phyloP scores from a whole-genome alignment of 352 stramenopile genomes.

The Phytophthora nicotianae region DNA sequence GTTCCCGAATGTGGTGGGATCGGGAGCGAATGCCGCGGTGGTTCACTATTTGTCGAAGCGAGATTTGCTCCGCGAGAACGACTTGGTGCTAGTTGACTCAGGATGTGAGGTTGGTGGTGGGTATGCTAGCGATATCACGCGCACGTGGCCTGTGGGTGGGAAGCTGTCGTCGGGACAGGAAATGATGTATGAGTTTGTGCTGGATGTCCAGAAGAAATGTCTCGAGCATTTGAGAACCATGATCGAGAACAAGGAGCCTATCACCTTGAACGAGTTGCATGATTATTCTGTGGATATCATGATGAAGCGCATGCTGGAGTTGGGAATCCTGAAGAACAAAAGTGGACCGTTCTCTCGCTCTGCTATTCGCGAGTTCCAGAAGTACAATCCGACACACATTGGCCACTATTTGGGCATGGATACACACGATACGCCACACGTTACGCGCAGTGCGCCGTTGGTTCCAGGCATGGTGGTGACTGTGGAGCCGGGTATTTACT shows the following conservation, averaged over 20 bases:
- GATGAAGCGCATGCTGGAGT: conserved; percentile 62
- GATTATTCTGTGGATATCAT: conserved; percentile 76
- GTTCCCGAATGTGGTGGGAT: conserved; percentile 84
- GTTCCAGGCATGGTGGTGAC: conserved; percentile 83
- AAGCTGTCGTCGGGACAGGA: conserved; percentile 53
- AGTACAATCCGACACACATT: conserved; percentile 89
- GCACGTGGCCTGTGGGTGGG: conserved; percentile 71
- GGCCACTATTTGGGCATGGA: conserved; percentile 88
- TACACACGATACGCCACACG: conserved; percentile 80
- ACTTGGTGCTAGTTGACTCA: conserved; percentile 88
- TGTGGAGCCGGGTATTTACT: conserved; percentile 83
- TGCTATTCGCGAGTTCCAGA: conserved; percentile 64
- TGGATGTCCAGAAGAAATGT: conserved; percentile 81
- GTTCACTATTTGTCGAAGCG: conserved; percentile 87
- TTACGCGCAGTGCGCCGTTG: conserved; percentile 61
- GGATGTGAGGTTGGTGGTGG: conserved; percentile 80
- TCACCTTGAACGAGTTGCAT: conserved; percentile 79
- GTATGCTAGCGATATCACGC: conserved; percentile 86
- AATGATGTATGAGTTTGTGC: conserved; percentile 76
- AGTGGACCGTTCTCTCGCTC: conserved; percentile 34
- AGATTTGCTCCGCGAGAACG: conserved; percentile 52
- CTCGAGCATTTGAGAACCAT: conserved; percentile 53
- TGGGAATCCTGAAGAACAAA: conserved; percentile 60
- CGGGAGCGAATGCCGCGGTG: conserved; percentile 76
- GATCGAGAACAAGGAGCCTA: conserved; percentile 51